These are phyloP conservation scores for Withania somnifera DNA, from an alignment of 305 asterid genomes.

Conservation along the genomic window DNA sequence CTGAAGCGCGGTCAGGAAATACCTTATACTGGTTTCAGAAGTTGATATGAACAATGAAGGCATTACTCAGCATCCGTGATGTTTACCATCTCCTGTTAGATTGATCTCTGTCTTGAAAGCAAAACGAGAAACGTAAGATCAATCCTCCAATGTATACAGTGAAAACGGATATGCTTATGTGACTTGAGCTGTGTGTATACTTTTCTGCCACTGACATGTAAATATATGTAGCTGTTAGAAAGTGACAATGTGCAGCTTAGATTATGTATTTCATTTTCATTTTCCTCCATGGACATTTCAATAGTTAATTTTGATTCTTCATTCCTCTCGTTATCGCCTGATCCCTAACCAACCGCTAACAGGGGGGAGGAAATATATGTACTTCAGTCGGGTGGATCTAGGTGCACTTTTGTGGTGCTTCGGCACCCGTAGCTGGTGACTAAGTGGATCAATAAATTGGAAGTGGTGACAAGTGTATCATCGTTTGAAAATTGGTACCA, in stretches of 20 bases:
- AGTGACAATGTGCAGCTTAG: not conserved
- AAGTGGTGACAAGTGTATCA: too few species aligned
- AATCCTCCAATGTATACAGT: not conserved
- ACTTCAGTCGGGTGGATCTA: not conserved
- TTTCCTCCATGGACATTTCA: not conserved
- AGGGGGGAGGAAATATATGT: not conserved
- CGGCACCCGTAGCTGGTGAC: too few species aligned
- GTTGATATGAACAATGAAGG: not conserved
- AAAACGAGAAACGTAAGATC: not conserved
- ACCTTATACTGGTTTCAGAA: not conserved
- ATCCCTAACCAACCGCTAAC: not conserved
- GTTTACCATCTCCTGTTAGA: not conserved
- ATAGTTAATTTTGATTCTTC: not conserved
- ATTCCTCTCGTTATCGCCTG: not conserved
- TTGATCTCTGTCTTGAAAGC: not conserved
- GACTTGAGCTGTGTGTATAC: not conserved
- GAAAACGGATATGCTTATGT: not conserved
- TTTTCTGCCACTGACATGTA: not conserved
- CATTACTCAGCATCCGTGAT: not conserved
- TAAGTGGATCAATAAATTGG: too few species aligned
- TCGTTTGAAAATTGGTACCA: too few species aligned
- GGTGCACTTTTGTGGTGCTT: too few species aligned
- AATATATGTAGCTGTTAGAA: not conserved
- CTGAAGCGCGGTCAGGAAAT: not conserved
- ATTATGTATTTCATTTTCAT: not conserved